Evolutionary conservation across 1,284 basidiomycete species (phyloP).

Genomic region (Microbotryum lychnidis-dioicae): DNA sequence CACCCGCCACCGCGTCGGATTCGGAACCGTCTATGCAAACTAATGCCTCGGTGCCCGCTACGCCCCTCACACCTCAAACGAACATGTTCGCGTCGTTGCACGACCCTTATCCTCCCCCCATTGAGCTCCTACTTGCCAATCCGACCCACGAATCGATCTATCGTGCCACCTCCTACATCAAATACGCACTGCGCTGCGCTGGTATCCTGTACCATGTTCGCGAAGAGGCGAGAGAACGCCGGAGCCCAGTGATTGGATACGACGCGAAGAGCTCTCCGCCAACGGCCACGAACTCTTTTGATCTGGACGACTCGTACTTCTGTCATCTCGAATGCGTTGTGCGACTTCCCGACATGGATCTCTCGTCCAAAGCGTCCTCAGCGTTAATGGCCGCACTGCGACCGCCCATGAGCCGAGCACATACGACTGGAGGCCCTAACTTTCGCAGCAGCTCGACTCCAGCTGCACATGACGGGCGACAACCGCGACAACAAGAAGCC

Average conservation of each 20-base stretch:
- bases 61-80: constrained; percentile 32
- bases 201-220: constrained; percentile 49
- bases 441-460: constrained; percentile 6
- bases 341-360: constrained; percentile 6
- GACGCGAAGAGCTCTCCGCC: too few species aligned
- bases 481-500: background rate
- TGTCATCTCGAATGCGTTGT: constrained; percentile 25
- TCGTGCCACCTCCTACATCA: constrained; percentile 42
- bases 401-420: constrained; percentile 8
- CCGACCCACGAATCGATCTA: constrained; percentile 38
- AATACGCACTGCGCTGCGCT: constrained; percentile 47
- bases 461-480: background rate
- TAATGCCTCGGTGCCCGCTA: constrained; percentile 11
- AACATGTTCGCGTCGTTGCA: constrained; percentile 35
- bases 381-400: constrained; percentile 21
- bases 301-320: constrained; percentile 9
- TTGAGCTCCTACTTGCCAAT: constrained; percentile 39
- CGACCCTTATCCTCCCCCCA: constrained; percentile 28
- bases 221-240: constrained; percentile 3
- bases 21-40: background rate
- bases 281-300: background rate
- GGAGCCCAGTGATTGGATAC: too few species aligned
- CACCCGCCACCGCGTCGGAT: background rate
- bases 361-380: constrained; percentile 15
- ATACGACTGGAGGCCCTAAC: constrained; percentile 3